A percentile compares a stretch with the other conserved stretches of the same genome.
Conservation (phyloP, 306 rosid genomes). For the Vigna mungo region DNA sequence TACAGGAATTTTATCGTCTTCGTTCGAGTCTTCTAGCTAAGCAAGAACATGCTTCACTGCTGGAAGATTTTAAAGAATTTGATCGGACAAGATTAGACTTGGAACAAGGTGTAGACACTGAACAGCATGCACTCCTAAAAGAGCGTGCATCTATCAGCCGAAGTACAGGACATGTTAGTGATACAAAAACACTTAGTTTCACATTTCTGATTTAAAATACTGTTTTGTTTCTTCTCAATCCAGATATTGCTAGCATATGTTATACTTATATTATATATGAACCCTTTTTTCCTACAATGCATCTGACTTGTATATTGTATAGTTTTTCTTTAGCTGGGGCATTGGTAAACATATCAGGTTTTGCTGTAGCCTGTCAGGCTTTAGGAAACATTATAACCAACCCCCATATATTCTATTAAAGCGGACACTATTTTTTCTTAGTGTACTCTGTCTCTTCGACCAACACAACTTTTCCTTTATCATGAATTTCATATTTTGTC, state of each 20-base stretch:
- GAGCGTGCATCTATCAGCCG: constrained; percentile 88
- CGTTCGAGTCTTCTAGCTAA: constrained; percentile 87
- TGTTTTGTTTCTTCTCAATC: constrained; percentile 12
- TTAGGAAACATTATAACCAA: too few species aligned
- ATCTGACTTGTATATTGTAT: too few species aligned
- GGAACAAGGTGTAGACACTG: constrained; percentile 77
- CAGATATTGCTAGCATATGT: constrained; percentile 7
- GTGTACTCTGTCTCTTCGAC: too few species aligned
- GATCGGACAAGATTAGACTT: constrained; percentile 91
- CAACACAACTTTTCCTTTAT: too few species aligned
- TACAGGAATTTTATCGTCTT: constrained; percentile 97
- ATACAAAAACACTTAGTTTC: neutral
- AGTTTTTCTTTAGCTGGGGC: too few species aligned
- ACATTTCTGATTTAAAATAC: constrained; percentile 23
- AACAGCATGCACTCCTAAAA: constrained; percentile 76
- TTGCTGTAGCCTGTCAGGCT: too few species aligned
- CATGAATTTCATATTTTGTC: too few species aligned
- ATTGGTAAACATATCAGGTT: too few species aligned
- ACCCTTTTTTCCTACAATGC: neutral
- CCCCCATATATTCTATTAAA: too few species aligned
- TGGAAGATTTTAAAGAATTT: constrained; percentile 95
- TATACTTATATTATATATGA: constrained; percentile 4
- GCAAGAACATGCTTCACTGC: constrained; percentile 94
- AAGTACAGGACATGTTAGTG: constrained; percentile 87
- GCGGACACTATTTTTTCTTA: too few species aligned